Conservation (phyloP, 306 rosid species). For the Quercus variabilis region DNA sequence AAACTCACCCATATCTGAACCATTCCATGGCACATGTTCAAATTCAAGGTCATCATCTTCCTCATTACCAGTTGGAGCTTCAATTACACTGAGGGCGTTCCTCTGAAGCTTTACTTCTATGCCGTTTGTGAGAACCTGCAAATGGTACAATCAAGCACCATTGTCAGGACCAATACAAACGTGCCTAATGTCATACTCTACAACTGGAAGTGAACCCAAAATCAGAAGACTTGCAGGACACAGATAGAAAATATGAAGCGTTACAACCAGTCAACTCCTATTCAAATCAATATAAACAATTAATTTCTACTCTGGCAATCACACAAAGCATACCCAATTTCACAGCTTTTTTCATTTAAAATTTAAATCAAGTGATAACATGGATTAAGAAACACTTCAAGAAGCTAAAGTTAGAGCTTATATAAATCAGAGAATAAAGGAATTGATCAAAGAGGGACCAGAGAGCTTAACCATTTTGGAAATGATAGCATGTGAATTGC, state of each 20-base stretch:
- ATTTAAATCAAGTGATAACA: not conserved
- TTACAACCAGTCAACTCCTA: not conserved
- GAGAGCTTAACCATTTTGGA: not conserved
- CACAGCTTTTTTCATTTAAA: not conserved
- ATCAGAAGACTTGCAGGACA: not conserved
- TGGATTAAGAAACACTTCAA: not conserved
- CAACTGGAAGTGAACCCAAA: not conserved
- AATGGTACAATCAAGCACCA: slow-evolving; percentile 11
- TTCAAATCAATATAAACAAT: not conserved
- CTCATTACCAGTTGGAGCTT: slow-evolving; percentile 95
- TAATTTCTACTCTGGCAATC: not conserved
- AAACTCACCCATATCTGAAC: slow-evolving; percentile 85
- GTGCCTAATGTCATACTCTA: slow-evolving; percentile 1
- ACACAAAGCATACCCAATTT: not conserved
- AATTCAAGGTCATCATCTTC: slow-evolving; percentile 96
- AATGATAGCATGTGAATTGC: not conserved
- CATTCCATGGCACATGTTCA: slow-evolving; percentile 77
- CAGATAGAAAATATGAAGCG: not conserved
- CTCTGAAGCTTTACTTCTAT: slow-evolving; percentile 97
- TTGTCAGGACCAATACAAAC: not conserved
- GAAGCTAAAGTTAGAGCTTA: not conserved
- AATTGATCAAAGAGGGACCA: not conserved
- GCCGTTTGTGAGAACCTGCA: slow-evolving; percentile 93
- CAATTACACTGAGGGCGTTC: slow-evolving; percentile 95
- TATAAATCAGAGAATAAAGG: not conserved